These are phyloP conservation scores for Gastrodia elata DNA, from an alignment of 106 monocot species.

Conservation along the genomic window DNA sequence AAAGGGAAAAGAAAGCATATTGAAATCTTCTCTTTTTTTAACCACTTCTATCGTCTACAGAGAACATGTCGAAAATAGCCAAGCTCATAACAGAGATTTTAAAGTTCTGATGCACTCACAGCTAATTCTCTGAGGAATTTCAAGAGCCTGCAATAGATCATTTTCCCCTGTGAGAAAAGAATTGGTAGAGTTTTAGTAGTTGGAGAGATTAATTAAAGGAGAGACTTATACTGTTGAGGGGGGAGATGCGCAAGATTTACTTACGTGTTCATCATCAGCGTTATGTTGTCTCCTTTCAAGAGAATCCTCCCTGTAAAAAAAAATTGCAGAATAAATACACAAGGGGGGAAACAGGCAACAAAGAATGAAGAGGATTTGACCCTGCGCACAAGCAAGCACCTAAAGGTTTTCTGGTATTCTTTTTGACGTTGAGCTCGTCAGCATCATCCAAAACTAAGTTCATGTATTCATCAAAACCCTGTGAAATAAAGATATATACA, in stretches of 20 bases:
- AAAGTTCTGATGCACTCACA: neutral
- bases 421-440: constrained; percentile 72
- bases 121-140: neutral
- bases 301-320: constrained; percentile 58
- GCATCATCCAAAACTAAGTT: constrained; percentile 80
- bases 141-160: neutral
- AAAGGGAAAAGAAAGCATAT: neutral
- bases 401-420: constrained; percentile 57
- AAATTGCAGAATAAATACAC: neutral
- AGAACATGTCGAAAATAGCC: neutral
- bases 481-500: neutral
- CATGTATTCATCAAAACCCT: constrained; percentile 95
- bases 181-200: neutral
- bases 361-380: neutral
- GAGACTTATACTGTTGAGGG: neutral
- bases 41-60: neutral
- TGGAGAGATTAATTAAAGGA: neutral
- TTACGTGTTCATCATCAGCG: constrained; percentile 84
- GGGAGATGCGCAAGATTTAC: neutral
- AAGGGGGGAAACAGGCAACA: neutral
- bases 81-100: neutral
- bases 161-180: constrained; percentile 13
- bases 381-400: constrained; percentile 15
- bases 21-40: neutral
- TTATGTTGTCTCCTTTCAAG: constrained; percentile 80